These are phyloP conservation scores for Calycina marina DNA, from an alignment of 2,329 filamentous ascomycete species.

Conservation along the genomic window DNA sequence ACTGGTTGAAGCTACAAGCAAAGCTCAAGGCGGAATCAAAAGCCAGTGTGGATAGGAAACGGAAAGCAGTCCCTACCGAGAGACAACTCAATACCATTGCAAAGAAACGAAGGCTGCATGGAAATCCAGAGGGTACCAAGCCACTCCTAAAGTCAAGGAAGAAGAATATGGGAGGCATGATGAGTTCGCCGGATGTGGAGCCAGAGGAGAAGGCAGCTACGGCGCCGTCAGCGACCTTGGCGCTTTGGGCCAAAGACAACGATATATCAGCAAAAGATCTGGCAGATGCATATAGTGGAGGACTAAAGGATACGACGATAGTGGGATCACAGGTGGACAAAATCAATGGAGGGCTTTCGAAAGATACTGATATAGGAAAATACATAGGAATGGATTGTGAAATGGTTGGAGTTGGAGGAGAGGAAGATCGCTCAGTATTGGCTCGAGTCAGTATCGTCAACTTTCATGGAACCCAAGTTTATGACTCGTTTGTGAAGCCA, in stretches of 20 bases:
- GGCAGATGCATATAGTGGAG: slow-evolving; percentile 45
- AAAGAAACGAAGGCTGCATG: slow-evolving; percentile 22
- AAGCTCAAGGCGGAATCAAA: slow-evolving; percentile 32
- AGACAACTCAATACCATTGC: slow-evolving; percentile 20
- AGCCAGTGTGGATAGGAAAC: slow-evolving; percentile 19
- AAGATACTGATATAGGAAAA: slow-evolving; percentile 60
- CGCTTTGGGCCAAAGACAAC: slow-evolving; percentile 46
- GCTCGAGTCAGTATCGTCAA: slow-evolving; percentile 85
- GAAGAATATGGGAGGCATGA: slow-evolving; percentile 39
- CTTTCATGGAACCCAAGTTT: slow-evolving; percentile 82
- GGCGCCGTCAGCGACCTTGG: slow-evolving; percentile 37
- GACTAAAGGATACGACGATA: slow-evolving; percentile 34
- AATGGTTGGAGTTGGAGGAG: slow-evolving; percentile 81
- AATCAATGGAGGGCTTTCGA: slow-evolving; percentile 48
- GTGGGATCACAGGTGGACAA: slow-evolving; percentile 31
- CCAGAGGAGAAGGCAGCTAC: slow-evolving; percentile 22
- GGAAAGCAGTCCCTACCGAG: slow-evolving; percentile 19
- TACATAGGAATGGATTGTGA: slow-evolving; percentile 93
- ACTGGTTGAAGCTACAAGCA: slow-evolving; percentile 68
- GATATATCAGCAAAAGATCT: slow-evolving; percentile 45
- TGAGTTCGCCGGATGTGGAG: slow-evolving; percentile 16
- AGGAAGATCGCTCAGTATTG: slow-evolving; percentile 56
- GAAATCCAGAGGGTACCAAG: slow-evolving; percentile 7
- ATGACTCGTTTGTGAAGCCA: slow-evolving; percentile 82
- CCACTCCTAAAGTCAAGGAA: slow-evolving; percentile 4